Base-by-base conservation (phyloP, 257 asterid genomes). In the Asclepias syriaca region DNA sequence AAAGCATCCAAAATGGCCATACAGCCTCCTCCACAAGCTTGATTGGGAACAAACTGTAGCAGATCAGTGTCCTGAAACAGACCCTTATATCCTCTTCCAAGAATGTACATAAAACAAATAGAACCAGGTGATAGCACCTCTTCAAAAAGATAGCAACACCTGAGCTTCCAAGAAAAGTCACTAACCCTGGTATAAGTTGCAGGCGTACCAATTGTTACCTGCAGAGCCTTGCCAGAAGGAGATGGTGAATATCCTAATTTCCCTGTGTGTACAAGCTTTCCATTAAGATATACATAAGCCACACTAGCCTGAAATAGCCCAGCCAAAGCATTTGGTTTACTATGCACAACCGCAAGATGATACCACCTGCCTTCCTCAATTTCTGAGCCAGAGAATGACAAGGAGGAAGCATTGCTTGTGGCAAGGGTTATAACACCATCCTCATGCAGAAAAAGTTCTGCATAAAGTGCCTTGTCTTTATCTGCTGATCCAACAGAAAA, bases 301-400 rank as follows among this genome's bases (percentile, higher is more conserved):
- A 95, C 84, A 81, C 99, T 95, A 43, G 98, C 94, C 80, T 95
- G 99, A 81, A 95, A 95, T 53, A 95, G 85, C 71, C 99, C 99
- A 68, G 98, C 99, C 95, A 95, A 88, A 75, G 99, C 99, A 85
- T 92, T 92, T 56, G 99, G 99, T 81, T 95, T 95, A 86, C 97
- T 92, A 78, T 95, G 99, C 79, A 95, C 99, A 79, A 95, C 86
- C 70, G 97, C 96, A 34, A 95, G 96, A 84, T 95, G 99, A 92
- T 95, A 90, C 99, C 99, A 95, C 83, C 98, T 85, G 64, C 96
- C 97, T 86, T 95, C 99, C 82, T 88, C 96, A 86, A 95, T 85
- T 78, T 92, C 99, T 81, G 90, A 79, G 77, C 94, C 98, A 74
- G 96, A 71, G 83, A 90, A 95, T 40, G 98, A 87, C 81, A 92